phyloP scores from a whole-genome alignment of 805 yeast species.

The Pichia phayaonensis region DNA sequence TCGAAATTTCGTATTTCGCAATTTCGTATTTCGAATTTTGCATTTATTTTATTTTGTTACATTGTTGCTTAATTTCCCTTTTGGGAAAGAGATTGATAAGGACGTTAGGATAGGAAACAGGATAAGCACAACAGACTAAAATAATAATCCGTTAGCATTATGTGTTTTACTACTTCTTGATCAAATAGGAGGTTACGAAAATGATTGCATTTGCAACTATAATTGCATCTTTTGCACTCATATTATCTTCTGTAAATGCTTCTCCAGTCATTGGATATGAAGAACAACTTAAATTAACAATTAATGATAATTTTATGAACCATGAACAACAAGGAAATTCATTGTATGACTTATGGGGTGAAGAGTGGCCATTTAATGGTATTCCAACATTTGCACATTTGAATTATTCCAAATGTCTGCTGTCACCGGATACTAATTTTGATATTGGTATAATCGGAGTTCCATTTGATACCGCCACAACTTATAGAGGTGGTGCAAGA shows the following conservation, averaged over 20 bases:
- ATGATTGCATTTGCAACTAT: not conserved
- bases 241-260: not conserved
- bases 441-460: slow-evolving; percentile 74
- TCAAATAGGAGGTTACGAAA: not conserved
- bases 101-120: not conserved
- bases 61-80: not conserved
- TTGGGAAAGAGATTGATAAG: not conserved
- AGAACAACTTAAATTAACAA: not conserved
- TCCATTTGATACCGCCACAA: slow-evolving; percentile 77
- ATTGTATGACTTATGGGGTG: slow-evolving; percentile 62
- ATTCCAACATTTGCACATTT: slow-evolving; percentile 70
- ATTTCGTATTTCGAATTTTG: no score
- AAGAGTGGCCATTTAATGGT: slow-evolving; percentile 65
- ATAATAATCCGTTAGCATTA: no score
- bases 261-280: not conserved
- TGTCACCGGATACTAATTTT: slow-evolving; percentile 37
- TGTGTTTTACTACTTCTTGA: no score
- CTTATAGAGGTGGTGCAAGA: slow-evolving; percentile 75
- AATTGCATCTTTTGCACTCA: not conserved
- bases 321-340: slow-evolving; percentile 23
- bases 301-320: not conserved
- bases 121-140: not conserved
- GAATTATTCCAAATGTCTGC: slow-evolving; percentile 50
- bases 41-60: no score
- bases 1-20: no score